Percentiles rank a stretch among this genome's conserved stretches.
phyloP scores from a whole-genome alignment of 768 basidiomycete genomes.

The Mycena capillaripes region DNA sequence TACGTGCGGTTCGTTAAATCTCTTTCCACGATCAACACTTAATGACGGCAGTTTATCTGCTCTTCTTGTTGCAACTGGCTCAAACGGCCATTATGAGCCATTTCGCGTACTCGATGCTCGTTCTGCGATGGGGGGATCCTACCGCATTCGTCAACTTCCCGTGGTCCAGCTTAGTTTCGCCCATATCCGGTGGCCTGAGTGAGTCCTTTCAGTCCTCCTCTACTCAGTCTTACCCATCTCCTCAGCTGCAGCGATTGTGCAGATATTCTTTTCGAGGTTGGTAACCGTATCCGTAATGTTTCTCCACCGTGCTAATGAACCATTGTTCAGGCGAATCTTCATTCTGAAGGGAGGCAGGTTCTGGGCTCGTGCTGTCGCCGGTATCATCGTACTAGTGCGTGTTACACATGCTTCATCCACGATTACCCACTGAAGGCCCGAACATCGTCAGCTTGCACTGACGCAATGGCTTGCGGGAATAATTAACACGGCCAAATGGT shows the following conservation, averaged over 20 bases:
- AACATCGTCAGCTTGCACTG: neutral
- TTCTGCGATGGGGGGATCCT: neutral
- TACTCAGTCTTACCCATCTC: neutral
- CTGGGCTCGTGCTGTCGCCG: neutral
- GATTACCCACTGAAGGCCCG: neutral
- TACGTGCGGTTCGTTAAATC: neutral
- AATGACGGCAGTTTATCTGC: neutral
- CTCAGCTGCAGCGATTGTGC: neutral
- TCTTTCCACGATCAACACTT: neutral
- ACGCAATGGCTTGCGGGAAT: neutral
- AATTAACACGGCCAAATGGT: neutral
- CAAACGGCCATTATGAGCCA: slow-evolving; percentile 9
- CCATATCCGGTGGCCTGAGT: neutral
- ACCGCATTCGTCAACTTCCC: neutral
- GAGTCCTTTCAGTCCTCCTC: neutral
- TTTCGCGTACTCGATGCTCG: neutral
- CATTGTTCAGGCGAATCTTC: neutral
- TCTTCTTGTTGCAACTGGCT: neutral
- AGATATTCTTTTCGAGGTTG: neutral
- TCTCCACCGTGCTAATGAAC: neutral
- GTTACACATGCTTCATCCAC: neutral
- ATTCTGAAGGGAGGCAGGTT: neutral
- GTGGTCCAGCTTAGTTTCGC: neutral
- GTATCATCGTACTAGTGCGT: neutral
- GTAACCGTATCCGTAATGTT: neutral